Evolutionary conservation across 352 stramenopile species (phyloP), one percentile per base, ranked within the genome.

Genomic region (Pythium sp.): DNA sequence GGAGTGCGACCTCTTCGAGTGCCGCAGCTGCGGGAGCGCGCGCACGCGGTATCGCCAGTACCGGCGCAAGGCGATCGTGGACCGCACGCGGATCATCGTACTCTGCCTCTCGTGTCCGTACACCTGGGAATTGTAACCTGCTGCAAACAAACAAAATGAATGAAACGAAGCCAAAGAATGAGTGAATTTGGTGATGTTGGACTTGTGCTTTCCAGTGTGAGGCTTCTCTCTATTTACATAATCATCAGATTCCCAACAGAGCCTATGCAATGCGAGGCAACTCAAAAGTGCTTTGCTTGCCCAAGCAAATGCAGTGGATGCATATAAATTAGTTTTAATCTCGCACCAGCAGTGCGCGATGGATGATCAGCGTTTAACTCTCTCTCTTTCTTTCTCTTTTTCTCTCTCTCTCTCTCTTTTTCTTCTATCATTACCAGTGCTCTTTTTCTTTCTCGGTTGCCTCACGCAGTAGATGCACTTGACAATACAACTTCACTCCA

Each of bases 21-120:
- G 87, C 66, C 87, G 86, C 32, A 89, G 78, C 60, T 95, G 87
- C 54, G 86, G 87, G 14, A 90, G 81, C 47, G 80, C 78, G 30
- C 78, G 84, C 53, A 95, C 86, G 62, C 79, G 87, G 59, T 93
- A 95, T 60, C 81, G 87, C 53, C 86, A 93, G 69, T 91, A 85
- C 77, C 86, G 87, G 12, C 86, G 87, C 62, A 94, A 95, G 68
- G 86, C 87, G 20, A 87, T 93, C 30, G 87, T 93, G 41, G 87
- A 95, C 70, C 87, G 87, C 69, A 88, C 81, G 58, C 87, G 87
- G 24, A 92, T 95, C 55, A 87, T 95, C 66, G 77, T 95, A 64
- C 80, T 93, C 65, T 95, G 87, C 57, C 73, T 87, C 8, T 72
- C 80, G 56, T 95, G 87, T 75, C 82, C 86, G 4, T 87, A 90